Conservation (phyloP, 306 rosid genomes). For the Quercus variabilis region DNA sequence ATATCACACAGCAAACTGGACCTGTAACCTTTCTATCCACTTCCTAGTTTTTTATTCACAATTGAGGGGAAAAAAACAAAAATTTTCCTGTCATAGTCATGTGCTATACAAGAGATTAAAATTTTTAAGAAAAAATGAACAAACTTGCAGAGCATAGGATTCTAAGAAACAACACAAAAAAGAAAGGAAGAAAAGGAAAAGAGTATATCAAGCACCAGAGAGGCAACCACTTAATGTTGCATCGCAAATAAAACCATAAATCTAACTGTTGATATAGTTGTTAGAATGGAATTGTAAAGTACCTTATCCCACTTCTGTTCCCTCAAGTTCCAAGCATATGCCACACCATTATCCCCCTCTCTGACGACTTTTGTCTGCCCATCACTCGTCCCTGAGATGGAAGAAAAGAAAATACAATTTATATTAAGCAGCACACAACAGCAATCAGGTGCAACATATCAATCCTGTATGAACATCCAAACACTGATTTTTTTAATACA, state of each 20-base stretch:
- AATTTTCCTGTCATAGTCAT: not conserved
- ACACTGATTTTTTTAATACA: not conserved
- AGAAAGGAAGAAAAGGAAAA: not conserved
- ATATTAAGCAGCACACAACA: not conserved
- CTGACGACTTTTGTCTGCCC: conserved; percentile 93
- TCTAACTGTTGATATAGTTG: conserved; percentile 15
- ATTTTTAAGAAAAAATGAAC: not conserved
- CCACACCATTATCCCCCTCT: conserved; percentile 98
- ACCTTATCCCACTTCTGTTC: conserved; percentile 96
- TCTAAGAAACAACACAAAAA: not conserved
- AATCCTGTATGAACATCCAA: not conserved
- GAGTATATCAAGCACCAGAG: not conserved
- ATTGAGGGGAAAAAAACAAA: not conserved
- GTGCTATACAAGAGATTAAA: not conserved
- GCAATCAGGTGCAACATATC: not conserved
- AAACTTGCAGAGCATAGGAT: not conserved
- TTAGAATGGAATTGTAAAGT: conserved; percentile 23
- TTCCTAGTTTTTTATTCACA: not conserved
- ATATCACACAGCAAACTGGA: not conserved
- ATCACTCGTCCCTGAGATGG: conserved; percentile 73
- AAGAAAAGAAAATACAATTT: conserved; percentile 7
- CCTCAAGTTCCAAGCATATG: conserved; percentile 81
- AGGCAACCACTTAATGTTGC: not conserved
- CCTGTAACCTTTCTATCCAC: not conserved
- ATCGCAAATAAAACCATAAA: not conserved